Base-by-base conservation (phyloP, 495 filamentous ascomycete species). In the Neurospora sp. region DNA sequence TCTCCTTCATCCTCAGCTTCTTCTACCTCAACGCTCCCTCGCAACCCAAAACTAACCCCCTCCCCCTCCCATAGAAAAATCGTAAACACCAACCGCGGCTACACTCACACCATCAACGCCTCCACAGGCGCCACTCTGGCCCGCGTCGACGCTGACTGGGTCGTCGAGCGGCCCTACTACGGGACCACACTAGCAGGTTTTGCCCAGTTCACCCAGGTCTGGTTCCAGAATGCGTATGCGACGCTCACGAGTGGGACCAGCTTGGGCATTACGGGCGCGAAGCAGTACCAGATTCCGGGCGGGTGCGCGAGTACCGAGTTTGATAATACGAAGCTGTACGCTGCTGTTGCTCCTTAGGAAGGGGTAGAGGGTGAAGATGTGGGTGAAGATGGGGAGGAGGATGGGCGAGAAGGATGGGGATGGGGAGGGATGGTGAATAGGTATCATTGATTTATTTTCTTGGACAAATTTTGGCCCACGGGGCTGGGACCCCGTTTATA, bases 81-180 rank as follows among this genome's bases (percentile, higher is more conserved):
- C 39, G 38, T 44, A 44, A 81, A 81, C 72, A n/a, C 76, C 42
- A 74, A 23, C 49, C 76, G 74, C 46, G 54, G 70, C 5, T 37
- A 73, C 14, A 41, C 60, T 35, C 72, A 76, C 60, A 75, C 74
- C 31, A 70, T 80, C 27, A 72, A n/a, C 2, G 18, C 78, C 37
- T 12, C 38, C 38, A 0, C 18, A 16, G 9, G 80, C 23, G 41
- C 77, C 0, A 71, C 78, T 4, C 75, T 82, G 1, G 74, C 70
- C 4, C 75, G 80, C 1, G 54, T 76, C 12, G 74, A 80, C 62
- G 77, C 78, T n/a, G 80, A 80, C 74, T 82, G 78, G 75, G 75
- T 80, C 11, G 73, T 82, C 3, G 80, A 82, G 73, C 72, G 77
- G 3, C 80, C 80, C 20, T 69, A 70, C 62, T 78, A 76, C 73